Evolutionary conservation across 108 stramenopile species (phyloP).

Genomic region (Nitzschia sp.): DNA sequence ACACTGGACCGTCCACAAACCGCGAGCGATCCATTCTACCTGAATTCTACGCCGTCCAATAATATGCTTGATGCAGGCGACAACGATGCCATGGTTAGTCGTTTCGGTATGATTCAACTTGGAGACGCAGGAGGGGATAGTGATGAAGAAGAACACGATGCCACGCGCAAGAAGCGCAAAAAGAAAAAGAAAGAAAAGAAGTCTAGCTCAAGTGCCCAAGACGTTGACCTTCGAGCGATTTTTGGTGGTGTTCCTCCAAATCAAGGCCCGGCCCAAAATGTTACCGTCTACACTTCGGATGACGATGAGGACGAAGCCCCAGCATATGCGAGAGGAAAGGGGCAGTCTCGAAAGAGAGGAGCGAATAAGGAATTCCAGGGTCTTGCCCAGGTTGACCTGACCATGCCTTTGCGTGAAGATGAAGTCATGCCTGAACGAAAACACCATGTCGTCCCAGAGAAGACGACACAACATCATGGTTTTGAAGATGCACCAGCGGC

Average conservation of each 20-base stretch:
- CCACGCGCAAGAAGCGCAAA: conserved; percentile 57
- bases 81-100: conserved; percentile 1
- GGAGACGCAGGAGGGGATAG: conserved; percentile 66
- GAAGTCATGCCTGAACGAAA: conserved; percentile 83
- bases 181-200: conserved; percentile 61
- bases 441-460: conserved; percentile 67
- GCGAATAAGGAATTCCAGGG: conserved; percentile 52
- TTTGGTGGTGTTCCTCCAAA: neutral
- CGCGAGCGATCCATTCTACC: conserved; percentile 75
- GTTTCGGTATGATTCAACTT: conserved; percentile 72
- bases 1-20: conserved; percentile 13
- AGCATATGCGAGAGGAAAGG: neutral
- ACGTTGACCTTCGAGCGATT: conserved; percentile 2
- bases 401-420: conserved; percentile 76
- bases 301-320: conserved; percentile 71
- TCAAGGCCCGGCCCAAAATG: neutral
- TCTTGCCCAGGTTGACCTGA: conserved; percentile 83
- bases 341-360: conserved; percentile 5
- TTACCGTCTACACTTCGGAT: conserved; percentile 58
- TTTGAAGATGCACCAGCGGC: neutral
- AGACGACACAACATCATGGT: conserved; percentile 13
- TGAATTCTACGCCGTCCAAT: conserved; percentile 32
- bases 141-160: conserved; percentile 33
- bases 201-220: neutral
- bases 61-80: neutral